A percentile compares a stretch with the other conserved stretches of the same genome.
phyloP scores from a whole-genome alignment of 2,329 filamentous ascomycete genomes.

The Fusarium aywerte region DNA sequence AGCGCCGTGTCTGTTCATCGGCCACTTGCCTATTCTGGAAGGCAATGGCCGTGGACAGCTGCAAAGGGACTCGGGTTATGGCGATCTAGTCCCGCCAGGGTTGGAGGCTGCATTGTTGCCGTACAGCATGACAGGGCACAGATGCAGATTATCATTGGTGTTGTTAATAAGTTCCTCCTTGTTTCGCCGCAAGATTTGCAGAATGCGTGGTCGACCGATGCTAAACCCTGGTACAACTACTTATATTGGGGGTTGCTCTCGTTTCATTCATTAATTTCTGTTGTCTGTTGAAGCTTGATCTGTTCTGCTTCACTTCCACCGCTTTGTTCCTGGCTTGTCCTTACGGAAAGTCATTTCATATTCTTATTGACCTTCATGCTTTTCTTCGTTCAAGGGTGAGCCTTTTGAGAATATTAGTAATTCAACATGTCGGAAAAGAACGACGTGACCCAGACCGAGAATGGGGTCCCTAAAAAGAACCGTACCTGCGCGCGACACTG shows the following conservation, averaged over 20 bases:
- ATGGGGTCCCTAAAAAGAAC: constrained; percentile 49
- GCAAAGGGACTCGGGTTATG: constrained; percentile 44
- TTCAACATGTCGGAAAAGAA: constrained; percentile 54
- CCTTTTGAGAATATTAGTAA: background rate
- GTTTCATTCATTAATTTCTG: background rate
- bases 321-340: constrained; percentile 11
- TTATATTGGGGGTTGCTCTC: constrained; percentile 41
- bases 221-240: constrained; percentile 22
- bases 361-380: background rate
- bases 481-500: constrained; percentile 59
- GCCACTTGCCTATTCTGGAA: constrained; percentile 44
- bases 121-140: background rate
- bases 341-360: background rate
- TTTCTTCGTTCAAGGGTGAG: background rate
- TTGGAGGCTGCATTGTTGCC: constrained; percentile 19
- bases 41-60: constrained; percentile 41
- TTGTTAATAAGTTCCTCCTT: constrained; percentile 24
- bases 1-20: constrained; percentile 36
- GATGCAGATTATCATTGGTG: constrained; percentile 14
- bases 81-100: constrained; percentile 40
- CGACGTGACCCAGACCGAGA: constrained; percentile 52
- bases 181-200: constrained; percentile 21
- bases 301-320: constrained; percentile 21
- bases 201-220: constrained; percentile 20
- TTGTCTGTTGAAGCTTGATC: constrained; percentile 28